Evolutionary conservation across 208 protist genomes (phyloP), one percentile per base, ranked within the genome.

Genomic region (Blastocrithidia nonstop): DNA sequence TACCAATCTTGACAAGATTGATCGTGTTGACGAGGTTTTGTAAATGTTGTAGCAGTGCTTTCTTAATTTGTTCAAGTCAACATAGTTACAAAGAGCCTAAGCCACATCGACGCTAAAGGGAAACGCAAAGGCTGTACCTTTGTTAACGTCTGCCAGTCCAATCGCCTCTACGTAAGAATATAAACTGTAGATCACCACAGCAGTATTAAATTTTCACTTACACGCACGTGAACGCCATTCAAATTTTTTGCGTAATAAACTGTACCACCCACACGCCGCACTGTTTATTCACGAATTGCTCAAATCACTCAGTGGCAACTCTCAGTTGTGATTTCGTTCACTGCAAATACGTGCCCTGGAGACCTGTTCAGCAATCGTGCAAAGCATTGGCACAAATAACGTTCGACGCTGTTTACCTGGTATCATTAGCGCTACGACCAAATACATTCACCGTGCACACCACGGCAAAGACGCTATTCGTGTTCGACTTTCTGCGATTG

Each of bases 201-300:
- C 73, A 3, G 76, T 93, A 4, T 29, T 48, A 4, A 35, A 39
- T 9, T 67, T 93, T 21, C 76, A 93, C 45, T 57, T 54, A 16
- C 68, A 43, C 4, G 76, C 29, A 35, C 29, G 32, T 37, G 6
- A 19, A 1, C 9, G 44, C 45, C 67, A 81, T 31, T 23, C 23
- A 5, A 46, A 19, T 11, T 82, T 78, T 49, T 83, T 87, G 52
- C 28, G 44, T 28, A 45, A 20, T 9, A 26, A 45, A 25, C 46
- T 51, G 24, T 87, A 93, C 46, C 70, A 81, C 55, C 51, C 59
- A 4, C 68, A 75, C 45, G 76, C 79, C 5, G 77, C 83, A 3
- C 61, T 93, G 39, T 93, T 93, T 37, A 60, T 93, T 40, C 71
- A 85, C 32, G 79, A 84, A 47, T 48, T 93, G 26, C 61, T 93